phyloP scores from a whole-genome alignment of 2,329 filamentous ascomycete species.

The Emmonsiellopsis sp. region DNA sequence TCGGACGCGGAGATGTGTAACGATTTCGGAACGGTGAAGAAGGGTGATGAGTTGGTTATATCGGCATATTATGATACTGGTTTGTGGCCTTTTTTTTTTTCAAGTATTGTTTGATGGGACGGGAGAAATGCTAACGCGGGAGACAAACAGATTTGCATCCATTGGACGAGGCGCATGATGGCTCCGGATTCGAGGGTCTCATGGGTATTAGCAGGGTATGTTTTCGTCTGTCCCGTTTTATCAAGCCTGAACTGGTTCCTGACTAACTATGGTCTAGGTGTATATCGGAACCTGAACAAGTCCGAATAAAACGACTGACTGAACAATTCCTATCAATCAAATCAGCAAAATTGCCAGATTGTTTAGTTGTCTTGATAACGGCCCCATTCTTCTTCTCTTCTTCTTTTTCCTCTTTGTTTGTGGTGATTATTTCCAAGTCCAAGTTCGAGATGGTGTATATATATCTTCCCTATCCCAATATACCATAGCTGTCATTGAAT shows the following conservation, averaged over 20 bases:
- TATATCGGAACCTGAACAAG: conserved; percentile 1
- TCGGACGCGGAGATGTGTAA: not conserved
- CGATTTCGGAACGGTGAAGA: not conserved
- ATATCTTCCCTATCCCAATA: too few species aligned
- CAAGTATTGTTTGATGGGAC: not conserved
- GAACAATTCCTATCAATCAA: too few species aligned
- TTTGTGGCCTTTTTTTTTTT: not conserved
- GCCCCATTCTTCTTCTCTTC: too few species aligned
- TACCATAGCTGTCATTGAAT: too few species aligned
- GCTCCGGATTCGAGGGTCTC: not conserved
- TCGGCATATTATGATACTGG: conserved; percentile 2
- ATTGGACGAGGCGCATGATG: conserved; percentile 1
- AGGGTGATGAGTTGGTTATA: conserved; percentile 1
- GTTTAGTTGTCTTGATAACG: too few species aligned
- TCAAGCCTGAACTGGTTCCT: not conserved
- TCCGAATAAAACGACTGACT: too few species aligned
- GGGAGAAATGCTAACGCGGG: not conserved
- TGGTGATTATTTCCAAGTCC: too few species aligned
- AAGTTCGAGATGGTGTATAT: too few species aligned
- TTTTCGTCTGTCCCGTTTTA: not conserved
- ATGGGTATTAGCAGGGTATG: conserved; percentile 5
- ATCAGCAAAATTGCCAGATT: too few species aligned
- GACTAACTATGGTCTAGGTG: not conserved
- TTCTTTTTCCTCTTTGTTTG: too few species aligned
- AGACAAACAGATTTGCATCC: not conserved